Evolutionary conservation across 306 rosid species (phyloP).

Genomic region (Dryas alaskensis): DNA sequence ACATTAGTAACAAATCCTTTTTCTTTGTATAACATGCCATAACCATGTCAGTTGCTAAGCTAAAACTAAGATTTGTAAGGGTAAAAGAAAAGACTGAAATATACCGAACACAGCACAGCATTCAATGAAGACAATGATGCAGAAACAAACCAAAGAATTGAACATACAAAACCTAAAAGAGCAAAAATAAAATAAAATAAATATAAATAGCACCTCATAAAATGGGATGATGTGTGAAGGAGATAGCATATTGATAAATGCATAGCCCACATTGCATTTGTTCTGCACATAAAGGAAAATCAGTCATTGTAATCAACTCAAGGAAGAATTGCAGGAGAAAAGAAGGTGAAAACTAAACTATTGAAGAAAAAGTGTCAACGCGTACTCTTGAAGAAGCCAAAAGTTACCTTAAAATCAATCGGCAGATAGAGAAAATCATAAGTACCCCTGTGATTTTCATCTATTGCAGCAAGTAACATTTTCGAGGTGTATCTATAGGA

Average conservation of each 20-base stretch:
- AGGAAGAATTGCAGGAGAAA: not conserved
- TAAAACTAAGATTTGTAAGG: constrained; percentile 1
- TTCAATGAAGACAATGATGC: not conserved
- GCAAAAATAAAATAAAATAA: not conserved
- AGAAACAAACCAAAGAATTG: constrained; percentile 15
- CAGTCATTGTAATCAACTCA: constrained; percentile 16
- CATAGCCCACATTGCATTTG: constrained; percentile 96
- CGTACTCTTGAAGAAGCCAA: not conserved
- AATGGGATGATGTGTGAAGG: constrained; percentile 77
- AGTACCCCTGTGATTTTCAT: constrained; percentile 79
- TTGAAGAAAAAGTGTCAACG: constrained; percentile 5
- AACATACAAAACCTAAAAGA: constrained; percentile 7
- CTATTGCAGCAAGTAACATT: constrained; percentile 87
- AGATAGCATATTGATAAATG: constrained; percentile 93
- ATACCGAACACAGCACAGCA: constrained; percentile 10
- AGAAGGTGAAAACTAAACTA: not conserved
- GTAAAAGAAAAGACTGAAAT: constrained; percentile 5
- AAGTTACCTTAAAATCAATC: constrained; percentile 77
- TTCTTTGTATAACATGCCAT: constrained; percentile 8
- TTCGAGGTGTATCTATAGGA: constrained; percentile 78
- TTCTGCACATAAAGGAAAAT: constrained; percentile 54
- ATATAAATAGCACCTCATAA: constrained; percentile 54
- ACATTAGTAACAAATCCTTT: not conserved
- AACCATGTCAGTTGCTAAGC: constrained; percentile 17
- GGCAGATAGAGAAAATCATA: constrained; percentile 90